Percentiles rank a stretch among this genome's conserved stretches.
Evolutionary conservation across 306 rosid genomes (phyloP).

Genomic region (Dryas octopetala): DNA sequence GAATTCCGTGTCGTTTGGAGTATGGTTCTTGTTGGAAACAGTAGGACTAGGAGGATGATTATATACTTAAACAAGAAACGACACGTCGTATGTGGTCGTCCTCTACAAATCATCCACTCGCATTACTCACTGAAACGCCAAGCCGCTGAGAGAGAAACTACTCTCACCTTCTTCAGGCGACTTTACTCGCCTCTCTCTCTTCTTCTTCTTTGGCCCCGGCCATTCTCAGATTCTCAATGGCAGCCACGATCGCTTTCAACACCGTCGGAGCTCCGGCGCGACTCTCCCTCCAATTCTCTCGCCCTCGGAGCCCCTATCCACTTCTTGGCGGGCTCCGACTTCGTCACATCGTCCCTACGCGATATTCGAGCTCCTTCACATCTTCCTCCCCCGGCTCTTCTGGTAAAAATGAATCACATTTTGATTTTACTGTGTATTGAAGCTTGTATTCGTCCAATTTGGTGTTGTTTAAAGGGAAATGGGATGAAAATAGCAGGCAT

Average conservation of each 20-base stretch:
- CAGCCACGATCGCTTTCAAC: conserved; percentile 34
- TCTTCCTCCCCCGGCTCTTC: conserved; percentile 15
- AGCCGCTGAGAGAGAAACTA: not conserved
- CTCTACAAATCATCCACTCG: too few relatives aligned
- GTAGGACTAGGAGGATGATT: not conserved
- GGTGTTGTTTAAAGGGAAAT: conserved; percentile 3
- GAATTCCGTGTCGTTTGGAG: too few relatives aligned
- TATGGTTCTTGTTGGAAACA: not conserved
- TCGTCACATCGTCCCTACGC: not conserved
- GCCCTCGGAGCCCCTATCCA: conserved; percentile 12
- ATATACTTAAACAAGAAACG: too few relatives aligned
- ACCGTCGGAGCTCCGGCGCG: conserved; percentile 28
- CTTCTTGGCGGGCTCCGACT: conserved; percentile 15
- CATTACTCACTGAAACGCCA: too few relatives aligned
- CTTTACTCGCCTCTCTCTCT: not conserved
- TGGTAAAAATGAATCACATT: conserved; percentile 16
- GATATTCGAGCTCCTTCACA: not conserved
- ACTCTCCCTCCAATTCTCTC: conserved; percentile 20
- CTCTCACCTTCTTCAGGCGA: conserved; percentile 24
- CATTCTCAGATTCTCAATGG: conserved; percentile 31
- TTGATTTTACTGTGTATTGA: not conserved
- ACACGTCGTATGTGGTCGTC: too few relatives aligned
- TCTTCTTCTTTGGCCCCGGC: not conserved
- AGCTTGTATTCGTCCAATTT: not conserved
- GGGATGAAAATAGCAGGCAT: conserved; percentile 40